Evolutionary conservation across 352 stramenopile species (phyloP).

Genomic region (Thalassiosira oceanica): DNA sequence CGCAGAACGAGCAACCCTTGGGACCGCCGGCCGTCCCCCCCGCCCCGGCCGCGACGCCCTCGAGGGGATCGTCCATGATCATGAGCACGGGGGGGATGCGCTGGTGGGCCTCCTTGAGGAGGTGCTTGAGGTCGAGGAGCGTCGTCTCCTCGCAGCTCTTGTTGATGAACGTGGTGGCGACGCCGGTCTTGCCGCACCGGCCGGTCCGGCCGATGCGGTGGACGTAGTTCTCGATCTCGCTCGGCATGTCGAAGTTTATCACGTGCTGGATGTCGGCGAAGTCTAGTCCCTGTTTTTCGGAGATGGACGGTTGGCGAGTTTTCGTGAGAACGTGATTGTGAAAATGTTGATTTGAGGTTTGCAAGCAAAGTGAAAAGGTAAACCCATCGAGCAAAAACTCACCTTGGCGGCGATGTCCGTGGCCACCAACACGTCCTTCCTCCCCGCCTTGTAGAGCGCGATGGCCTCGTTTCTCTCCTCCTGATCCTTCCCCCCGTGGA

Average conservation of each 20-base stretch:
- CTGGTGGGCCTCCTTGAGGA: constrained; percentile 98
- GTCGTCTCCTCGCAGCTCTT: constrained; percentile 91
- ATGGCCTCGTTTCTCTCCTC: constrained; percentile 96
- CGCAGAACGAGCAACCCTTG: constrained; percentile 97
- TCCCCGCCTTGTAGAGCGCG: constrained; percentile 89
- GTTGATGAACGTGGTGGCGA: constrained; percentile 99
- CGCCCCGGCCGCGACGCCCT: constrained; percentile 82
- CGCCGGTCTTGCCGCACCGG: constrained; percentile 95
- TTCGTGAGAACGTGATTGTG: too few species aligned
- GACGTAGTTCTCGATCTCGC: constrained; percentile 99
- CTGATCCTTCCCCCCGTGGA: constrained; percentile 98
- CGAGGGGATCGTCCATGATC: constrained; percentile 95
- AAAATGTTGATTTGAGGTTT: too few species aligned
- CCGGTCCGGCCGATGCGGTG: constrained; percentile 98
- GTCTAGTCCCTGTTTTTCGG: too few species aligned
- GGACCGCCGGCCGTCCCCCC: constrained; percentile 84
- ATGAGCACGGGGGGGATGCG: constrained; percentile 95
- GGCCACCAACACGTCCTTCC: constrained; percentile 97
- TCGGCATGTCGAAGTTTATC: constrained; percentile 99
- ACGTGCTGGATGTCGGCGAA: constrained; percentile 99
- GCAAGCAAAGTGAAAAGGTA: too few species aligned
- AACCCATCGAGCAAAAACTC: too few species aligned
- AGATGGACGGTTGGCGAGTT: too few species aligned
- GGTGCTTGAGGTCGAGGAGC: constrained; percentile 97
- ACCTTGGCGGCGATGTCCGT: constrained; percentile 98